phyloP scores from a whole-genome alignment of 2,329 filamentous ascomycete species.

The Aspergillus ochraceus region DNA sequence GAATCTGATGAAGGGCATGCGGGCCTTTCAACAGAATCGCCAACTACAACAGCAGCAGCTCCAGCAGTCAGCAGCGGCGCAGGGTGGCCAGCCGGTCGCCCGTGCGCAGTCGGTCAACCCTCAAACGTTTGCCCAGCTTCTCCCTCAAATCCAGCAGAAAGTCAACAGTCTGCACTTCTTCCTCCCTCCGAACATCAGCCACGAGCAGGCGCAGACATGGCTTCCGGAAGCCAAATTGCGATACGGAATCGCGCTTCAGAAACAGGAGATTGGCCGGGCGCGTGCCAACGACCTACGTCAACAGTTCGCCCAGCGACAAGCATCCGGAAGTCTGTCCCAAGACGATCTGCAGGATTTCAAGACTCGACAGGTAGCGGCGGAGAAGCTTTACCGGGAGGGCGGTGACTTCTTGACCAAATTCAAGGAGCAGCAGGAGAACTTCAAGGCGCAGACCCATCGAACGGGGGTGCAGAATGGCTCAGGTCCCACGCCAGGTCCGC shows the following conservation, averaged over 20 bases:
- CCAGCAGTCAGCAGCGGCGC: constrained; percentile 20
- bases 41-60: constrained; percentile 36
- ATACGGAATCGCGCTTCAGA: constrained; percentile 51
- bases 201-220: constrained; percentile 47
- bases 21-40: constrained; percentile 45
- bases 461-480: constrained; percentile 17
- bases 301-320: constrained; percentile 39
- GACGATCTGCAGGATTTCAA: constrained; percentile 47
- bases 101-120: constrained; percentile 37
- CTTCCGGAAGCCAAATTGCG: constrained; percentile 47
- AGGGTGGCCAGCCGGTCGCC: constrained; percentile 26
- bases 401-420: constrained; percentile 49
- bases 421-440: constrained; percentile 49
- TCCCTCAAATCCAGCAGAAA: constrained; percentile 48
- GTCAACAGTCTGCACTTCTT: constrained; percentile 47
- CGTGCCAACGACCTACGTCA: constrained; percentile 44
- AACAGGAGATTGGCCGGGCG: constrained; percentile 48
- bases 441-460: constrained; percentile 39
- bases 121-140: constrained; percentile 42
- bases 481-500: not conserved
- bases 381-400: constrained; percentile 45
- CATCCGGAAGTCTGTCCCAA: constrained; percentile 39
- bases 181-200: constrained; percentile 46
- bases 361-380: constrained; percentile 40
- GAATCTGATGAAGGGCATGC: constrained; percentile 54